These are phyloP conservation scores for Termitomyces bulborhizus DNA, from an alignment of 768 basidiomycete species.

Conservation along the genomic window DNA sequence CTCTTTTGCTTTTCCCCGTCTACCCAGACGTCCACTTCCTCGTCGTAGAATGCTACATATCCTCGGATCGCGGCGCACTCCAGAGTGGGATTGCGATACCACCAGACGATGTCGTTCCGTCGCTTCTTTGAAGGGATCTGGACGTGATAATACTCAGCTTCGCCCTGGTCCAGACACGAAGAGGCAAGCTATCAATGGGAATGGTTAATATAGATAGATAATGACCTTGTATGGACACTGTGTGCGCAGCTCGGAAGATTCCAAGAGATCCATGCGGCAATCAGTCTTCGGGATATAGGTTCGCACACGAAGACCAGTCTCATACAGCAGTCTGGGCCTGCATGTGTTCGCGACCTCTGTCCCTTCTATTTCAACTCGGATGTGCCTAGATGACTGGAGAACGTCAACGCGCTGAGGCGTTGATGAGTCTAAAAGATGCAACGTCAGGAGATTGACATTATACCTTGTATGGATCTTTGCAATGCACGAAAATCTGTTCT, in stretches of 20 bases:
- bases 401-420: conserved; percentile 52
- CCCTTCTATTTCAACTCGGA: conserved; percentile 56
- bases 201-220: neutral
- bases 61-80: conserved; percentile 48
- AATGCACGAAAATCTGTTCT: conserved; percentile 52
- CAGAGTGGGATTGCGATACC: conserved; percentile 46
- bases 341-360: conserved; percentile 55
- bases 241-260: conserved; percentile 37
- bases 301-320: conserved; percentile 49
- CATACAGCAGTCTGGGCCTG: conserved; percentile 49
- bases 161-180: conserved; percentile 34
- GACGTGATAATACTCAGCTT: conserved; percentile 52
- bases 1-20: conserved; percentile 49
- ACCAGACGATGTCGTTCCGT: conserved; percentile 54
- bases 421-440: neutral
- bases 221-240: conserved; percentile 62
- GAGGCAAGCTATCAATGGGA: neutral
- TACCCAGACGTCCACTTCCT: conserved; percentile 61
- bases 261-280: conserved; percentile 43
- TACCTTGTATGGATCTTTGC: conserved; percentile 69
- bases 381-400: conserved; percentile 51
- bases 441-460: neutral
- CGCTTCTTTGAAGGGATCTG: conserved; percentile 36
- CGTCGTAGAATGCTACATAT: conserved; percentile 56
- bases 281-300: conserved; percentile 59